A percentile compares a stretch with the other conserved stretches of the same genome.
Evolutionary conservation across 225 moss, liverwort and hornwort genomes (phyloP).

Genomic region (Asterella californica): DNA sequence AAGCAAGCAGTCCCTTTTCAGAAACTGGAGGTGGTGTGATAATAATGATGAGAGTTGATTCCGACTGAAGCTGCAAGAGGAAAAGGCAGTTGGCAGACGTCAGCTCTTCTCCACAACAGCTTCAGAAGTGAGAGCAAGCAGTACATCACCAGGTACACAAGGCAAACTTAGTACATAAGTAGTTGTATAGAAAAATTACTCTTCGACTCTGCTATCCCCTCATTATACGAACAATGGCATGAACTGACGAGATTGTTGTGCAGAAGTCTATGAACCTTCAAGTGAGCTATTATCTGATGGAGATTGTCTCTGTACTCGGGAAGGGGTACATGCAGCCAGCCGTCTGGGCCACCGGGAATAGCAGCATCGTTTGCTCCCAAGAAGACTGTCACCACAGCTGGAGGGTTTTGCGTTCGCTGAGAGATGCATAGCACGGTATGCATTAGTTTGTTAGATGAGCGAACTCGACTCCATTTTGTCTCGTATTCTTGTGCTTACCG

Average conservation of each 20-base stretch:
- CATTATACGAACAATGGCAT: background rate
- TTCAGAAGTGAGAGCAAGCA: background rate
- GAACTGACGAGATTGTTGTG: background rate
- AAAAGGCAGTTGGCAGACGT: background rate
- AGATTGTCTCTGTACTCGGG: slow-evolving; percentile 47
- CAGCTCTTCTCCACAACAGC: background rate
- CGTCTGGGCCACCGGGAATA: slow-evolving; percentile 33
- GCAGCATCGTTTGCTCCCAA: slow-evolving; percentile 61
- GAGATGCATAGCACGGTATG: background rate
- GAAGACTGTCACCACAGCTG: slow-evolving; percentile 52
- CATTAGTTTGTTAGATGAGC: background rate
- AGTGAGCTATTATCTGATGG: slow-evolving; percentile 39
- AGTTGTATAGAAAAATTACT: background rate
- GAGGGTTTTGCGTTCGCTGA: slow-evolving; percentile 32
- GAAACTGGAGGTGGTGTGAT: slow-evolving; percentile 52
- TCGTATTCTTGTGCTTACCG: too few relatives aligned
- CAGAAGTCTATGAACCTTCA: slow-evolving; percentile 31
- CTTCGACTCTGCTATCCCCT: background rate
- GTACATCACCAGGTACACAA: background rate
- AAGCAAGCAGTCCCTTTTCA: slow-evolving; percentile 16
- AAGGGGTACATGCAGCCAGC: slow-evolving; percentile 41
- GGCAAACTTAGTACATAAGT: background rate
- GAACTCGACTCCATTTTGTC: background rate
- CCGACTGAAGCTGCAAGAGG: slow-evolving; percentile 34
- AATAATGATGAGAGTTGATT: slow-evolving; percentile 37